Base-by-base conservation (phyloP, 78 protist species). In the Isochrysis galbana region DNA sequence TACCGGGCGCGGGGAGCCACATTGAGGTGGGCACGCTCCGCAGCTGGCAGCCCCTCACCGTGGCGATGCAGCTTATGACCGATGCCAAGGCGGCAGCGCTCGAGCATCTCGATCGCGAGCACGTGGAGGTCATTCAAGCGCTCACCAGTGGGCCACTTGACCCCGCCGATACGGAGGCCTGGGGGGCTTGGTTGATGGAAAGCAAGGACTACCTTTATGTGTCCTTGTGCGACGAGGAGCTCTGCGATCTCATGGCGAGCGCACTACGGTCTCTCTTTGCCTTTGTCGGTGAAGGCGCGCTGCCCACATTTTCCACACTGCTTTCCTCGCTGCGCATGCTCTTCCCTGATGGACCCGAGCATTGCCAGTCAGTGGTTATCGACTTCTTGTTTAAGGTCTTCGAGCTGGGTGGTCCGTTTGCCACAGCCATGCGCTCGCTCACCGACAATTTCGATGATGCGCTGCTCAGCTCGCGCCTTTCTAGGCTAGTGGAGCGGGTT, bases 311-410 rank as follows among this genome's bases (percentile, higher is more conserved):
- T 34, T 42, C 87, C 36, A 78, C 87, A 48, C 87, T 78, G 51
- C 48, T 78, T 48, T 78, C 87, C 17, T 39, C 87, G 29, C 87
- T 78, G 36, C 87, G 87, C 51, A 78, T 78, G 51, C 32, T 78
- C 87, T 78, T 23, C 83, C 22, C 41, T 26, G 45, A 7, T 26
- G 83, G 23, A 23, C n/a, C 46, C 45, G 21, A 39, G 19, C 5
- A 21, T 26, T 74, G 83, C 45, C 83, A n/a, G 17, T 10, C 29
- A 14, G 19, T 41, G 80, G 39, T 19, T 17, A 3, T 70, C 80
- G 34, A 2, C 7, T 70, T 70, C 45, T 5, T 74, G n/a, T 4
- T 1, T 32, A 5, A 38, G 26, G 32, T 38, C 26, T 5, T 38
- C 21, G 83, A 3, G n/a, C 1, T 3, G 14, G 86, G 42, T n/a